Base-by-base conservation (phyloP, 106 monocot genomes). In the Allium fistulosum region DNA sequence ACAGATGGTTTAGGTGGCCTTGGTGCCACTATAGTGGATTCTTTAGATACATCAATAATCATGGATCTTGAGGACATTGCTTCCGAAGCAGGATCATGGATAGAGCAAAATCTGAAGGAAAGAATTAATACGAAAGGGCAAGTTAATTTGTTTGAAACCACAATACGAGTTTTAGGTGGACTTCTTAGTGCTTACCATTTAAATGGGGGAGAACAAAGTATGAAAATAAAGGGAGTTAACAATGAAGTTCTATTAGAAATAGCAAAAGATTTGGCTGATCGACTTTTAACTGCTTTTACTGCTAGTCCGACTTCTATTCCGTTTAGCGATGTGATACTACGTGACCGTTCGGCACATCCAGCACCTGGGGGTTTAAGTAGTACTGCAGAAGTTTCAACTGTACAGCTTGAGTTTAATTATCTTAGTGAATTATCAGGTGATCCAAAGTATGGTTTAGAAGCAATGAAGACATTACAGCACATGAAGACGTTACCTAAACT, bases 131-230 rank as follows among this genome's bases (percentile, higher is more conserved):
- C 61, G 13, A 96, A 88, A 77, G 95, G 95, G 58, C 91, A 96
- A 72, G 95, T 91, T 50, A 96, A 96, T 77, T 69, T 96, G 63
- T 96, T 96, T 80, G 95, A 96, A 76, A 96, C 95, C 18, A 96
- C 95, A 9, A 96, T 91, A 26, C 85, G 95, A 76, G 81, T 96
- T 70, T 78, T 96, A 73, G 95, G 95, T 17, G 95, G 95, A 2
- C 81, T 96, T 74, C 95, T 96, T 69, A 96, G 95, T 74, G 88
- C 95, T 26, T 88, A 91, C 71, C 91, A 96, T 67, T 86, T 96
- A 67, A 83, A 85, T 59, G 73, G 59, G 50, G 76, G 76, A 53
- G 71, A 74, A 17, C 62, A 58, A 8, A 55, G 15, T 15, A 55
- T 15, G 13, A 55, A 11, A 55, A 13, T 59, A 18, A 69, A 66